These are phyloP conservation scores for Terfezia claveryi DNA, from an alignment of 495 filamentous ascomycete species.

Conservation along the genomic window DNA sequence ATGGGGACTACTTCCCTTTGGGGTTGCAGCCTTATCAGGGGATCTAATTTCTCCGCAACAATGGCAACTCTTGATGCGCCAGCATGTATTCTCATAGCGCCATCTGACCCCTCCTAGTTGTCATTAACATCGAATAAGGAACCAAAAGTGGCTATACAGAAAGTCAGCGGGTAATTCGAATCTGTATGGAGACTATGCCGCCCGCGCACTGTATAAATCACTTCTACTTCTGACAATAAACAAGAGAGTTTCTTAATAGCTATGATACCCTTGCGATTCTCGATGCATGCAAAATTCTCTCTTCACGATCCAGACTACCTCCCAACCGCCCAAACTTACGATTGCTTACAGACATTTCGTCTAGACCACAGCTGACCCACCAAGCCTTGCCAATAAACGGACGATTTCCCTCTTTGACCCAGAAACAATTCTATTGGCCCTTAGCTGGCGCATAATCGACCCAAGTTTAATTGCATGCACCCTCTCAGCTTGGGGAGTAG, in stretches of 20 bases:
- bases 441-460: constrained; percentile 43
- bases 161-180: background rate
- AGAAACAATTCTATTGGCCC: constrained; percentile 41
- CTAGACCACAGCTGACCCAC: constrained; percentile 20
- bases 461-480: constrained; percentile 36
- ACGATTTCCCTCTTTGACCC: constrained; percentile 22
- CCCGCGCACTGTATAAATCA: too few species aligned
- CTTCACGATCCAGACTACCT: constrained; percentile 32
- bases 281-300: constrained; percentile 65
- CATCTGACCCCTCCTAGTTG: constrained; percentile 34
- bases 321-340: constrained; percentile 52
- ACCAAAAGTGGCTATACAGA: constrained; percentile 42
- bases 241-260: constrained; percentile 23
- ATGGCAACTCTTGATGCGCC: too few species aligned
- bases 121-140: constrained; percentile 29
- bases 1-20: too few species aligned
- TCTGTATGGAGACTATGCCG: too few species aligned
- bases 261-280: constrained; percentile 47
- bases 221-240: background rate
- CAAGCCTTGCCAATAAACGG: constrained; percentile 13
- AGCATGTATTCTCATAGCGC: constrained; percentile 68
- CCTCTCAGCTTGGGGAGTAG: constrained; percentile 40
- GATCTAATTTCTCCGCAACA: background rate
- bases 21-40: too few species aligned
- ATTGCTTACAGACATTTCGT: constrained; percentile 40